Percentiles rank a stretch among this genome's conserved stretches.
Conservation (phyloP, 768 basidiomycete species). For the Calvatia gigantea region DNA sequence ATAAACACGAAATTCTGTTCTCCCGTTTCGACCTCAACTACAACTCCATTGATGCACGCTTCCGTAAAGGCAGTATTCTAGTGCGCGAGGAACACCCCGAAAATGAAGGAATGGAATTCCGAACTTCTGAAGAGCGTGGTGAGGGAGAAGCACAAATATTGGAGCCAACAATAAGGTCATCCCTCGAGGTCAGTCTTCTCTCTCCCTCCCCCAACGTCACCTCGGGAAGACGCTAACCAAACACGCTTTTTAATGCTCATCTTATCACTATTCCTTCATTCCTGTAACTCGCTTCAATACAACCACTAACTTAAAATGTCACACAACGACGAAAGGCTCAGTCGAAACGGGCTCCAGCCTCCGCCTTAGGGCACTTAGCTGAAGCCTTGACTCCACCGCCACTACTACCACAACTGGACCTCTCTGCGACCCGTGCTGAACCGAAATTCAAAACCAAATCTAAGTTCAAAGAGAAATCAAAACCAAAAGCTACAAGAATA, state of each 20-base stretch:
- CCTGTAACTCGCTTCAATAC: background rate
- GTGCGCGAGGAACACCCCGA: slow-evolving; percentile 50
- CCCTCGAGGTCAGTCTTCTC: background rate
- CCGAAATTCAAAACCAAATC: slow-evolving; percentile 15
- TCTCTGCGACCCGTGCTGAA: too few species aligned
- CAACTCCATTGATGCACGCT: slow-evolving; percentile 66
- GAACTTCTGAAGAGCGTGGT: background rate
- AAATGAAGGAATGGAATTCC: background rate
- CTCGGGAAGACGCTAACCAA: background rate
- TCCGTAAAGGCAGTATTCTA: slow-evolving; percentile 82
- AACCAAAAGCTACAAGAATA: slow-evolving; percentile 35
- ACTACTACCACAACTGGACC: background rate
- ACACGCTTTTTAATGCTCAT: background rate
- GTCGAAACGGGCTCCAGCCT: too few species aligned
- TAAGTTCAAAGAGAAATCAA: slow-evolving; percentile 29
- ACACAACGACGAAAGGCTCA: background rate
- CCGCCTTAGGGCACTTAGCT: too few species aligned
- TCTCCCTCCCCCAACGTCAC: background rate
- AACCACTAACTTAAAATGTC: background rate
- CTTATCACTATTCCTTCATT: background rate
- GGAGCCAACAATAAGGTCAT: background rate
- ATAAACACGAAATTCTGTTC: slow-evolving; percentile 92
- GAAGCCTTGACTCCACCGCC: too few species aligned
- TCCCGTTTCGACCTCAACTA: slow-evolving; percentile 85
- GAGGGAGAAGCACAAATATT: background rate